Evolutionary conservation across 768 basidiomycete genomes (phyloP), one percentile per base, ranked within the genome.

Genomic region (Kwoniella sp.): DNA sequence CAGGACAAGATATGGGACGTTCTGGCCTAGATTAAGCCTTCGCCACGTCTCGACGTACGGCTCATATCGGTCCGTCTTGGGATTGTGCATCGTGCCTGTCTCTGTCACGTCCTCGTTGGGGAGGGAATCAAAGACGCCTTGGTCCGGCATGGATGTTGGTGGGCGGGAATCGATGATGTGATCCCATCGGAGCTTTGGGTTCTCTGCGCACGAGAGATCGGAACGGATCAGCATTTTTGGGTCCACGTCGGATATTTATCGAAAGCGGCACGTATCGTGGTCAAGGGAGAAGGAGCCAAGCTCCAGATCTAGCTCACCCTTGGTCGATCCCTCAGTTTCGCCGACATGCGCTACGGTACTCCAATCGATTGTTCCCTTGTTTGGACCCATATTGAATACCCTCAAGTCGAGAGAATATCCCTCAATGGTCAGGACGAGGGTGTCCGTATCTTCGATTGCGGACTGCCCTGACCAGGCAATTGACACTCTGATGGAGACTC

Each of bases 381-480:
- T 36, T 1, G 57, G 53, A 15, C 67, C 69, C 0, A 24, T 3
- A 1, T 40, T 50, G 56, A 68, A 73, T 8, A 69, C 60, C 21
- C 69, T 55, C 15, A 73, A 56, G 37, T 73, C 69, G 22, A 73
- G 55, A 4, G 67, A 70, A 26, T 57, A 67, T 6, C 60, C 58
- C 19, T 60, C 48, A 24, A 69, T 65, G 19, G 72, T 73, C n/a
- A 73, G 49, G 25, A 73, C 72, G 7, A 73, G 60, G 5, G 72
- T 73, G 21, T 73, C 67, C 17, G 69, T 73, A 47, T 68, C 67
- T 65, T 73, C 72, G 19, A 58, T 40, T 1, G 72, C 44, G 12
- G 40, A 29, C 9, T 37, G 50, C 19, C 60, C 68, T 1, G 55
- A 53, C 71, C 71, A 73, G 2, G 67, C 56, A 22, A 73, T 66